Percentiles rank a stretch among this genome's conserved stretches.
Evolutionary conservation across 1,139 yeast species (phyloP).

Genomic region (Saccharomyces hybrid): DNA sequence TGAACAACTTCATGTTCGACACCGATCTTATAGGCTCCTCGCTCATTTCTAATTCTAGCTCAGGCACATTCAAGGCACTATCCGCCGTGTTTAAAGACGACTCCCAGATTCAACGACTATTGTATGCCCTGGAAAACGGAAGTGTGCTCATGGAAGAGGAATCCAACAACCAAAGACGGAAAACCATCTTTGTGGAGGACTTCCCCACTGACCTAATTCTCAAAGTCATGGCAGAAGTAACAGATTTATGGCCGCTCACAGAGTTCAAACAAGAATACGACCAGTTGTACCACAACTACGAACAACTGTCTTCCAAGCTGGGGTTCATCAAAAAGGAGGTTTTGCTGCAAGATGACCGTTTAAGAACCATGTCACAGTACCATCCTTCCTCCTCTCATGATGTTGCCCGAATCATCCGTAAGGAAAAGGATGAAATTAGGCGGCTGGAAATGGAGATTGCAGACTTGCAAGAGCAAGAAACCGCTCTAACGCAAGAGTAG

Average conservation of each 20-base stretch:
- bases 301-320: constrained; percentile 16
- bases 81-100: constrained; percentile 21
- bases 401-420: constrained; percentile 21
- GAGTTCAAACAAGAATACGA: constrained; percentile 23
- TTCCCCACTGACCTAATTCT: constrained; percentile 25
- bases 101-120: constrained; percentile 16
- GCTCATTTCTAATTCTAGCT: constrained; percentile 7
- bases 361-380: constrained; percentile 9
- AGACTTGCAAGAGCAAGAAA: constrained; percentile 13
- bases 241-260: constrained; percentile 27
- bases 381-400: constrained; percentile 11
- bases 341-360: constrained; percentile 21
- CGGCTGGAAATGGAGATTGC: constrained; percentile 18
- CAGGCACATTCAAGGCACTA: constrained; percentile 17
- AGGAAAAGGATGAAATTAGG: constrained; percentile 11
- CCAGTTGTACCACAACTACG: constrained; percentile 13
- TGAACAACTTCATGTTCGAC: background rate
- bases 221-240: constrained; percentile 24
- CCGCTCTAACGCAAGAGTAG: background rate
- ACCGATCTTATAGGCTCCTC: background rate
- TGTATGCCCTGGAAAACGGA: constrained; percentile 28
- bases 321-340: constrained; percentile 16
- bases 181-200: constrained; percentile 30
- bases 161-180: constrained; percentile 18
- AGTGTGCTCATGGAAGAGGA: constrained; percentile 24